Percentiles rank a stretch among this genome's conserved stretches.
Evolutionary conservation across 352 stramenopile species (phyloP).

Genomic region (Phytopythium oedochilum): DNA sequence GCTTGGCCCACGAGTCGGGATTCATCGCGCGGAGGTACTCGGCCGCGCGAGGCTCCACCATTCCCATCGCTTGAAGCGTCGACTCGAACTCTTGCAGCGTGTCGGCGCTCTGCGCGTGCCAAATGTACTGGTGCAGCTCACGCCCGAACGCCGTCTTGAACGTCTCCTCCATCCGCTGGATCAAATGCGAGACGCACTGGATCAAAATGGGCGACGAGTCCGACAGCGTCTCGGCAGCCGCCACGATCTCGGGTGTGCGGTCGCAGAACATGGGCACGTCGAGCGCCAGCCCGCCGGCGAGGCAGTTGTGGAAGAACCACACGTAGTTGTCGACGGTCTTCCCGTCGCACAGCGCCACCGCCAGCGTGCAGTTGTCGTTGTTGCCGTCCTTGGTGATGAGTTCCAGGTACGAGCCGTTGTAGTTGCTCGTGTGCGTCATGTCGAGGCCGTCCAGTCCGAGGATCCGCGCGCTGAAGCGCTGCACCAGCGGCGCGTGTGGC

Average conservation of each 20-base stretch:
- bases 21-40: slow-evolving; percentile 20
- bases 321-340: slow-evolving; percentile 26
- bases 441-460: slow-evolving; percentile 24
- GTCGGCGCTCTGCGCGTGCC: slow-evolving; percentile 25
- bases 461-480: slow-evolving; percentile 21
- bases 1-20: slow-evolving; percentile 29
- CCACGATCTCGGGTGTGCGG: slow-evolving; percentile 18
- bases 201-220: slow-evolving; percentile 28
- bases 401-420: slow-evolving; percentile 26
- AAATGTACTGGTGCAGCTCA: slow-evolving; percentile 17
- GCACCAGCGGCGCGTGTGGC: slow-evolving; percentile 24
- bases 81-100: slow-evolving; percentile 23
- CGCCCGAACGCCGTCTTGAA: slow-evolving; percentile 22
- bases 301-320: slow-evolving; percentile 39
- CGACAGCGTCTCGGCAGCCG: slow-evolving; percentile 22
- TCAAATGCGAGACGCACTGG: slow-evolving; percentile 30
- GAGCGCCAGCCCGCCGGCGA: slow-evolving; percentile 18
- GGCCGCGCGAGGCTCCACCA: slow-evolving; percentile 12
- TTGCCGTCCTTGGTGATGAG: slow-evolving; percentile 39
- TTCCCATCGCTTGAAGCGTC: slow-evolving; percentile 12
- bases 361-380: slow-evolving; percentile 25
- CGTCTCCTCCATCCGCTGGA: slow-evolving; percentile 20
- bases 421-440: slow-evolving; percentile 35
- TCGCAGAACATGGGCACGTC: slow-evolving; percentile 35
- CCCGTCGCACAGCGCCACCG: slow-evolving; percentile 29